A percentile compares a stretch with the other conserved stretches of the same genome.
Conservation (phyloP, 768 basidiomycete genomes). For the Hysterangium stoloniferum region DNA sequence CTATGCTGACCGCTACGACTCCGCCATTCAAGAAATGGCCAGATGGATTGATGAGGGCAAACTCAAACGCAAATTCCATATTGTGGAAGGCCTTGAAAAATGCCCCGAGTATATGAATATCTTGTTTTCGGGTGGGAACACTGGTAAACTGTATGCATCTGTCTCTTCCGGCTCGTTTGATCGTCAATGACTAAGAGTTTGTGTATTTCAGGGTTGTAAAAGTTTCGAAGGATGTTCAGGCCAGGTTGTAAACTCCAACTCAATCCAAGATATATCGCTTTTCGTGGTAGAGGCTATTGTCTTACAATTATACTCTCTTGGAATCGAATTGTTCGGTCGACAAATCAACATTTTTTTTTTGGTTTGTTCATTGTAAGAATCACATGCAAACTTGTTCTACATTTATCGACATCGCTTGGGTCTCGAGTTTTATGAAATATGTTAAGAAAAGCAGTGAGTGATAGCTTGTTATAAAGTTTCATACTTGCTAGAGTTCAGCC, state of each 20-base stretch:
- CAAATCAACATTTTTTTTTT: too few relatives aligned
- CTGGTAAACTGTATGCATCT: slow-evolving; percentile 54
- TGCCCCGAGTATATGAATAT: slow-evolving; percentile 63
- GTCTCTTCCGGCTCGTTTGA: background rate
- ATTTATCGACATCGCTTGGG: too few relatives aligned
- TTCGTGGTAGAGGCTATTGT: too few relatives aligned
- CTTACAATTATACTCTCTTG: too few relatives aligned
- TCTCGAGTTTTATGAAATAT: too few relatives aligned
- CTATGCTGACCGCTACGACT: slow-evolving; percentile 52
- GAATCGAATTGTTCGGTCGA: too few relatives aligned
- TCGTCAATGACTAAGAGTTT: slow-evolving; percentile 11
- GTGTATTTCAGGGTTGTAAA: slow-evolving; percentile 51
- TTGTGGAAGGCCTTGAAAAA: slow-evolving; percentile 67
- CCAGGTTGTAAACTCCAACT: too few relatives aligned
- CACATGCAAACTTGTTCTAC: too few relatives aligned
- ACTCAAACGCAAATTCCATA: slow-evolving; percentile 74
- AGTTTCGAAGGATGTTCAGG: slow-evolving; percentile 35
- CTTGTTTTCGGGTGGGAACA: slow-evolving; percentile 71
- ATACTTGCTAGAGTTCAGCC: too few relatives aligned
- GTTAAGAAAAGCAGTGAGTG: too few relatives aligned
- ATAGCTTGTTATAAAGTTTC: too few relatives aligned
- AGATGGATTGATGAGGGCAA: slow-evolving; percentile 55
- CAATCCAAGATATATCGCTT: background rate
- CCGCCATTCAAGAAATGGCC: slow-evolving; percentile 50
- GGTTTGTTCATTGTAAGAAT: too few relatives aligned